Percentiles rank a stretch among this genome's conserved stretches.
Evolutionary conservation across 306 rosid genomes (phyloP).

Genomic region (Rosa persica): DNA sequence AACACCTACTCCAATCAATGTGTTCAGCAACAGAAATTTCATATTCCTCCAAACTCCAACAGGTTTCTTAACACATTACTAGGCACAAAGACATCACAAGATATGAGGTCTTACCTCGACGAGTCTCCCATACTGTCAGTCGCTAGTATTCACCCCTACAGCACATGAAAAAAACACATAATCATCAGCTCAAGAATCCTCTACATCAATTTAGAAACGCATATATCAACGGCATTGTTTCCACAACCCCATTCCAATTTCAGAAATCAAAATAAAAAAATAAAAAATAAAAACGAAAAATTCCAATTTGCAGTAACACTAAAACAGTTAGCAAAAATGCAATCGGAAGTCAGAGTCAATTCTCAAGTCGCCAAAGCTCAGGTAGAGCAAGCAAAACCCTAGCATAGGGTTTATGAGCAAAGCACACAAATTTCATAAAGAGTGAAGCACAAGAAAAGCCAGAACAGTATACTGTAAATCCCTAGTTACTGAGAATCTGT

Average conservation of each 20-base stretch:
- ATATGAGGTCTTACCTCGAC: slow-evolving; percentile 28
- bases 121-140: slow-evolving; percentile 32
- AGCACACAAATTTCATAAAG: slow-evolving; percentile 1
- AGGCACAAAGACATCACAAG: not conserved
- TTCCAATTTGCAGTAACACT: not conserved
- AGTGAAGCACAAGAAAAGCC: not conserved
- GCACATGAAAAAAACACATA: not conserved
- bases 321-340: not conserved
- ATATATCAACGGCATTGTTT: not conserved
- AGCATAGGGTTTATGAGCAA: slow-evolving; percentile 15
- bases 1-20: not conserved
- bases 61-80: not conserved
- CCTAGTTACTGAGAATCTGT: not conserved
- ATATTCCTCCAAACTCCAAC: not conserved
- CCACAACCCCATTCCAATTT: not conserved
- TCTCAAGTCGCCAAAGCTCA: not conserved
- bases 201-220: not conserved
- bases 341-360: not conserved
- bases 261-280: not conserved
- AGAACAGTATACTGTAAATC: not conserved
- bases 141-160: slow-evolving; percentile 18
- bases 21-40: not conserved
- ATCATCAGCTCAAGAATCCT: not conserved
- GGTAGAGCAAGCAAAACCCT: slow-evolving; percentile 6
- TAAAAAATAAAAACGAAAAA: not conserved